Evolutionary conservation across 225 moss, liverwort and hornwort genomes (phyloP).

Genomic region (Sphagnum tenellum): DNA sequence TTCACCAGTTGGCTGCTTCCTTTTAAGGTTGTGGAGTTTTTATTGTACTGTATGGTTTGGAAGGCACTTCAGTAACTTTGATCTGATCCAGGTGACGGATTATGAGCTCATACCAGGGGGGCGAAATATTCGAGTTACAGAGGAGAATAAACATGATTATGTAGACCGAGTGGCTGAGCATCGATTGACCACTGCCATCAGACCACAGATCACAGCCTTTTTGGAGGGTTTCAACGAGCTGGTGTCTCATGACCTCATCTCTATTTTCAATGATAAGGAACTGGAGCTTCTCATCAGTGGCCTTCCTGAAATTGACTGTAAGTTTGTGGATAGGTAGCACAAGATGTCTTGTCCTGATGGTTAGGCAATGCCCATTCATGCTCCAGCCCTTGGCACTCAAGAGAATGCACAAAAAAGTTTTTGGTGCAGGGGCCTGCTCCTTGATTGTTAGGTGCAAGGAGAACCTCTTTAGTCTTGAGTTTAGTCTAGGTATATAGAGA

Average conservation of each 20-base stretch:
- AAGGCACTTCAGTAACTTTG: too few relatives aligned
- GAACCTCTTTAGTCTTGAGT: too few relatives aligned
- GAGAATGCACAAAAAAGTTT: too few relatives aligned
- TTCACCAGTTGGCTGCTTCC: too few relatives aligned
- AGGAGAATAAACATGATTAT: slow-evolving; percentile 96
- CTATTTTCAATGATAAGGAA: slow-evolving; percentile 98
- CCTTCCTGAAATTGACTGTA: slow-evolving; percentile 89
- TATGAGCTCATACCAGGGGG: slow-evolving; percentile 89
- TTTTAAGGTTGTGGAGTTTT: too few relatives aligned
- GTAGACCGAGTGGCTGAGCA: slow-evolving; percentile 97
- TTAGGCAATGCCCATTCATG: too few relatives aligned
- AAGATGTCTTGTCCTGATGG: too few relatives aligned
- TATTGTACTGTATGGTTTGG: too few relatives aligned
- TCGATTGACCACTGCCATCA: slow-evolving; percentile 95
- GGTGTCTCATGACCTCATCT: slow-evolving; percentile 78
- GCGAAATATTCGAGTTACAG: slow-evolving; percentile 86
- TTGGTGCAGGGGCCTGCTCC: neutral
- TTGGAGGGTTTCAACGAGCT: slow-evolving; percentile 95
- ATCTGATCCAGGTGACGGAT: slow-evolving; percentile 68
- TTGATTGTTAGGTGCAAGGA: neutral
- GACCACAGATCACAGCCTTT: slow-evolving; percentile 85
- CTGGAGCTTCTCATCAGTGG: slow-evolving; percentile 94
- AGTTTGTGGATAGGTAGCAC: slow-evolving; percentile 12
- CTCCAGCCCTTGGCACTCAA: too few relatives aligned
- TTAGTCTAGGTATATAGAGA: too few relatives aligned